Conservation (phyloP, 768 basidiomycete genomes). For the Arthromyces matolae region DNA sequence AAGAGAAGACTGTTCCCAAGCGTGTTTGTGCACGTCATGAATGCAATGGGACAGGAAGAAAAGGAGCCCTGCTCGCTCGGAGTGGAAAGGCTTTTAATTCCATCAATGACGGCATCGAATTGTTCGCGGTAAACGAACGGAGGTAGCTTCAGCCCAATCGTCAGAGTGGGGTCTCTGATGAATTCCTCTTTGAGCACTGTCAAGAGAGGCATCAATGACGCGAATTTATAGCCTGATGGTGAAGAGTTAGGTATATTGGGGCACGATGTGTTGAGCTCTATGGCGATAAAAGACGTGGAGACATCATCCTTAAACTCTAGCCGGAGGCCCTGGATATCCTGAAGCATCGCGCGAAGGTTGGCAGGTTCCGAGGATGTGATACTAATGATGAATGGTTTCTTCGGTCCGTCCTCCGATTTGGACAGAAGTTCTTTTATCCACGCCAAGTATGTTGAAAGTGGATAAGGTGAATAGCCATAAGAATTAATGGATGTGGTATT, state of each 20-base stretch:
- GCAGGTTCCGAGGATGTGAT: slow-evolving; percentile 60
- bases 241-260: slow-evolving; percentile 68
- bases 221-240: slow-evolving; percentile 63
- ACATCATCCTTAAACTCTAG: slow-evolving; percentile 25
- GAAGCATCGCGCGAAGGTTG: slow-evolving; percentile 53
- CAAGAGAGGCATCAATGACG: slow-evolving; percentile 51
- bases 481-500: slow-evolving; percentile 70
- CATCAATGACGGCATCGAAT: slow-evolving; percentile 50
- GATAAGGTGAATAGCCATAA: slow-evolving; percentile 83
- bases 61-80: slow-evolving; percentile 3
- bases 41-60: slow-evolving; percentile 50
- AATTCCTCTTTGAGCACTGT: slow-evolving; percentile 48
- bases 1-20: slow-evolving; percentile 69
- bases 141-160: slow-evolving; percentile 75
- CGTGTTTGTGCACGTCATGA: slow-evolving; percentile 79
- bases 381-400: slow-evolving; percentile 71
- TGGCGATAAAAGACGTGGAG: slow-evolving; percentile 43
- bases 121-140: slow-evolving; percentile 66
- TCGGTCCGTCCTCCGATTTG: slow-evolving; percentile 15
- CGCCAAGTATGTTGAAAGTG: slow-evolving; percentile 58
- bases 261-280: slow-evolving; percentile 84
- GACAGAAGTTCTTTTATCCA: slow-evolving; percentile 57
- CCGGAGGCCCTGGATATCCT: slow-evolving; percentile 60
- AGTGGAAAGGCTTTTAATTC: slow-evolving; percentile 39
- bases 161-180: slow-evolving; percentile 48